phyloP scores from a whole-genome alignment of 202 grass and related monocot species.

The Panicum virgatum region DNA sequence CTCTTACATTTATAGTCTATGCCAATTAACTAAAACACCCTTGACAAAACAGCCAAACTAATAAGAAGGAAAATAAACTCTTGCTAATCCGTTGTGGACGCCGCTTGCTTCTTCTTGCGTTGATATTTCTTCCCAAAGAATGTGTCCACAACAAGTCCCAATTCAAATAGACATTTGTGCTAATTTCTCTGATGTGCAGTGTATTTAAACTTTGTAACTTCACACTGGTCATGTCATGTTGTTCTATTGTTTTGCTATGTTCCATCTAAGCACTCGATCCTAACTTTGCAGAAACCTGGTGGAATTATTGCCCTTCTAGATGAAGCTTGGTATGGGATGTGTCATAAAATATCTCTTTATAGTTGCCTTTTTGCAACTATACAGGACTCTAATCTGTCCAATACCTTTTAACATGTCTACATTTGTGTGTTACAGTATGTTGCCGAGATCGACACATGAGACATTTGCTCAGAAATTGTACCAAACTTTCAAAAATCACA shows the following conservation, averaged over 20 bases:
- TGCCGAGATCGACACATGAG: constrained; percentile 95
- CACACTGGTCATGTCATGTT: background rate
- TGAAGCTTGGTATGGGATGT: constrained; percentile 83
- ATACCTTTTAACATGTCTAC: constrained; percentile 28
- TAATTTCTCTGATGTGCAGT: background rate
- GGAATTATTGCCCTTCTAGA: constrained; percentile 97
- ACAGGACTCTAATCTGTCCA: constrained; percentile 19
- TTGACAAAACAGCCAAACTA: too few relatives aligned
- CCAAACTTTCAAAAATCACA: constrained; percentile 88
- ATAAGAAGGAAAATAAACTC: too few relatives aligned
- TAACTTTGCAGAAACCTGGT: constrained; percentile 91
- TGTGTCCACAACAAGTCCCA: too few relatives aligned
- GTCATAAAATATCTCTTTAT: constrained; percentile 39
- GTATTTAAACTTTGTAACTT: constrained; percentile 25
- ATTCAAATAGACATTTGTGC: constrained; percentile 29
- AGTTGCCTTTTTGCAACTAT: constrained; percentile 34
- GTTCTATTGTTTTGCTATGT: constrained; percentile 1
- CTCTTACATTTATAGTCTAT: too few relatives aligned
- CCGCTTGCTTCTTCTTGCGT: too few relatives aligned
- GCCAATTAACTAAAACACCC: too few relatives aligned
- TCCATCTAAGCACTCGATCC: constrained; percentile 20
- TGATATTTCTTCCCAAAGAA: too few relatives aligned
- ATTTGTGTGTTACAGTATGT: constrained; percentile 69
- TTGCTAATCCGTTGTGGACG: too few relatives aligned
- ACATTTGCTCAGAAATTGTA: constrained; percentile 97